Base-by-base conservation (phyloP, 305 asterid genomes). In the Plantago rigida region DNA sequence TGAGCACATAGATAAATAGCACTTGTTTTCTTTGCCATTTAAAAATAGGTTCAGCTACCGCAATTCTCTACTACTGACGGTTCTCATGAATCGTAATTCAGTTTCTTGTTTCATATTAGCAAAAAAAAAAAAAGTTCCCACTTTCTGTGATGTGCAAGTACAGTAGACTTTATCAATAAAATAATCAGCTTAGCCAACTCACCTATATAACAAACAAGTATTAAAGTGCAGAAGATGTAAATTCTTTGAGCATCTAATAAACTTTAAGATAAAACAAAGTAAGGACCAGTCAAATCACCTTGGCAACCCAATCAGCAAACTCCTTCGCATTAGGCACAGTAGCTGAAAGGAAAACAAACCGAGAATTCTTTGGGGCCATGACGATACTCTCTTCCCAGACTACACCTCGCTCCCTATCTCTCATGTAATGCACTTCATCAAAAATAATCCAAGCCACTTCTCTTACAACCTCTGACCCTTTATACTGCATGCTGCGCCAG, bases 361-460 rank as follows among this genome's bases (percentile, higher is more conserved):
- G 82, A 13, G 97, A 78, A 61, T 84, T 87, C 82, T 78, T 84
- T 6, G 96, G 95, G 51, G 96, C 96, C 95, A 91, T 88, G 51
- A 91, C 94, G 64, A 86, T 91, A 68, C 96, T 88, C 71, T 91
- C 98, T 81, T 88, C 96, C 96, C 95, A 91, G 31, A 91, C 96
- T 26, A 88, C 96, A 58, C 98, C 96, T 70, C 96, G 81, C 75
- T 91, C 98, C 69, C 93, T 76, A 61, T 91, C 98, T 77, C 95
- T 85, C 95, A 88, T 91, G 80, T 88, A 91, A 78, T 91, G 98
- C 74, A 91, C 95, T 78, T 88, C 98, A 71, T 92, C 98, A 77
- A 92, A 92, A 55, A 88, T 75, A 65, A 88, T 71, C 98, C 98
- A 92, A 10, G 98, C 98, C 45, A 92, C 96, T 81, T 92, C 95